Percentiles rank a stretch among this genome's conserved stretches.
Conservation (phyloP, 345 rosid genomes). For the Orychophragmus violaceus region DNA sequence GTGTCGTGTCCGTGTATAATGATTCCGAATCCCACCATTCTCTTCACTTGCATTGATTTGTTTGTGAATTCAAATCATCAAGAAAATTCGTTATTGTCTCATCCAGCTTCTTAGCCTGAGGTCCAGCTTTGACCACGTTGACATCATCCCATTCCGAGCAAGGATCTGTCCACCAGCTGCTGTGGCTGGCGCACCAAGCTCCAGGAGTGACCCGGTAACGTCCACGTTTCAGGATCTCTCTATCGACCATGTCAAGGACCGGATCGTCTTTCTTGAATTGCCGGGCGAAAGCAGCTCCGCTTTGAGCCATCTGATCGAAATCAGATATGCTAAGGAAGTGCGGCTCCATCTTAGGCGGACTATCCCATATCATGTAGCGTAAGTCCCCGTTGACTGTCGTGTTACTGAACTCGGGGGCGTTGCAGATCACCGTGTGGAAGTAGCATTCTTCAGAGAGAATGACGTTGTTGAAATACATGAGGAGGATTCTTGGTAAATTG, state of each 20-base stretch:
- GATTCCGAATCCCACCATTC: constrained; percentile 18
- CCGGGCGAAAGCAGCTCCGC: constrained; percentile 89
- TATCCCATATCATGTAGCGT: constrained; percentile 92
- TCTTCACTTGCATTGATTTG: constrained; percentile 84
- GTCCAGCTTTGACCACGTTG: constrained; percentile 72
- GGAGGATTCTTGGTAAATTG: constrained; percentile 77
- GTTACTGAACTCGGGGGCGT: constrained; percentile 75
- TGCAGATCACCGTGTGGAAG: constrained; percentile 92
- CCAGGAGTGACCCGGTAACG: constrained; percentile 58
- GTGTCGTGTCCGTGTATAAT: constrained; percentile 9
- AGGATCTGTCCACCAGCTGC: constrained; percentile 78
- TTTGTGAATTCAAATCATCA: constrained; percentile 61
- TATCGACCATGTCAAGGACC: constrained; percentile 66
- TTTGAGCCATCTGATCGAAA: constrained; percentile 62
- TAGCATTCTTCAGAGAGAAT: constrained; percentile 82
- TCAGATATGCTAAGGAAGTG: constrained; percentile 54
- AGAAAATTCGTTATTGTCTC: constrained; percentile 61
- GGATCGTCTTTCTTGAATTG: constrained; percentile 71
- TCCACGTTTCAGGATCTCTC: constrained; percentile 66
- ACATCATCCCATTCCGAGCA: constrained; percentile 94
- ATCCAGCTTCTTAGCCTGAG: constrained; percentile 63
- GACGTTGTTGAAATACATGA: constrained; percentile 91
- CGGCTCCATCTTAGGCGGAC: constrained; percentile 96
- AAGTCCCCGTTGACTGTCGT: constrained; percentile 80
- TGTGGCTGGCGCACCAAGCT: constrained; percentile 86